Base-by-base conservation (phyloP, 2,329 filamentous ascomycete genomes). In the Aureobasidium sp. region DNA sequence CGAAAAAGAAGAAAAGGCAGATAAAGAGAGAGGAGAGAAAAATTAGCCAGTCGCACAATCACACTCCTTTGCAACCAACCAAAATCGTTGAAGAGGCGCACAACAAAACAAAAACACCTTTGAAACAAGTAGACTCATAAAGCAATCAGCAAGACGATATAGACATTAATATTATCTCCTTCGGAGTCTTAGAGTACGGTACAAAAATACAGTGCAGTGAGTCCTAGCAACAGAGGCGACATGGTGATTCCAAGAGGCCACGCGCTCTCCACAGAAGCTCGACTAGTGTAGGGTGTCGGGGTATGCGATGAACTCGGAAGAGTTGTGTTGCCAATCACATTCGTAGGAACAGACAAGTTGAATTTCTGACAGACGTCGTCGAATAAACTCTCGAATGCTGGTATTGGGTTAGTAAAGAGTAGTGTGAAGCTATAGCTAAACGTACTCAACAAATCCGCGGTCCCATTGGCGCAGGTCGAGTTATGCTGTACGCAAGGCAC, bases 321-420 rank as follows among this genome's bases (percentile, higher is more conserved):
- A 21, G 45, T 25, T 13, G 57, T 48, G 21, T 59, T 59, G 63
- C 27, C 59, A 64, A 50, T 55, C 9, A 44, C 45, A 34, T 63
- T 61, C 21, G 53, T 55, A 15, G 58, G 49, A 13, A 61, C n/a
- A 3, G 58, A 57, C 5, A 61, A 15, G 32, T 63, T 60, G 49
- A 61, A 47, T 29, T 62, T 37, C 25, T 61, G 25, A 11, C 42
- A 61, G 29, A 62, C 45, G 5, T 61, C 25, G n/a, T 44, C 11
- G 45, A 63, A 52, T 13, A 52, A 15, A 1, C 30, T 36, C 42
- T 63, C 59, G 32, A 63, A 62, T 3, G 25, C 59, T 62, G 21
- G 29, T 4, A 27, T 29, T 3, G 21, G 7, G 10, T 53, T 36
- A 53, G 49, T n/a, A 21, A 30, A 41, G 15, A 29, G 25, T 13